Evolutionary conservation across 208 protist species (phyloP), one percentile per base, ranked within the genome.

Genomic region (Trypanosoma platydactyli): DNA sequence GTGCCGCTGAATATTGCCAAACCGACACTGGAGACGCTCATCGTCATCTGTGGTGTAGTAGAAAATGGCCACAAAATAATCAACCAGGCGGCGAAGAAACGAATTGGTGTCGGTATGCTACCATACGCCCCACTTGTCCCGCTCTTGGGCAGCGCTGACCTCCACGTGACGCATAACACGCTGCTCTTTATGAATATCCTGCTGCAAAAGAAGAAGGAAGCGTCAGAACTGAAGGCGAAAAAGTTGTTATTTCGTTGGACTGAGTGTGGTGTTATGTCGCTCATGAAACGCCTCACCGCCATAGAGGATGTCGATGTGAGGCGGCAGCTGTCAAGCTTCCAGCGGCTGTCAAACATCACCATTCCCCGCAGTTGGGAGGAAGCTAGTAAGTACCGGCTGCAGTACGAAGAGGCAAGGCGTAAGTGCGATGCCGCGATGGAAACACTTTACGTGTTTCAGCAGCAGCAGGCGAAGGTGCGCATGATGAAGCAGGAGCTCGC

Each of bases 131-230:
- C 75, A 27, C 41, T 80, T 22, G 64, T 77, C 5, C 63, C 68
- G 29, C 56, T 80, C 4, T 49, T 80, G 6, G 30, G 54, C 52
- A 40, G 64, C 20, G 40, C 6, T 13, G 75, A 80, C 44, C 70
- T 80, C 15, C 50, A 71, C 15, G 53, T 41, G n/a, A 66, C 65
- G 38, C 62, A 73, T 52, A 80, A 57, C 27, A 70, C 70, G 29
- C 56, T 80, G 0, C 68, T 74, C 38, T 67, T 80, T 48, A 73
- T 80, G 64, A 80, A 80, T 46, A 70, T 80, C 48, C 64, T 80
- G 1, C 56, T 80, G 16, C 68, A 63, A 42, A 76, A 76, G 20
- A 63, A 59, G 18, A 76, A 77, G 30, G 75, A 72, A 25, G 22
- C n/a, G 22, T 64, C 57, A 3, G 63, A 68, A 15, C 1, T 65